Conservation (phyloP, 192 early-diverging fungal species). For the Dissophora globulifera region DNA sequence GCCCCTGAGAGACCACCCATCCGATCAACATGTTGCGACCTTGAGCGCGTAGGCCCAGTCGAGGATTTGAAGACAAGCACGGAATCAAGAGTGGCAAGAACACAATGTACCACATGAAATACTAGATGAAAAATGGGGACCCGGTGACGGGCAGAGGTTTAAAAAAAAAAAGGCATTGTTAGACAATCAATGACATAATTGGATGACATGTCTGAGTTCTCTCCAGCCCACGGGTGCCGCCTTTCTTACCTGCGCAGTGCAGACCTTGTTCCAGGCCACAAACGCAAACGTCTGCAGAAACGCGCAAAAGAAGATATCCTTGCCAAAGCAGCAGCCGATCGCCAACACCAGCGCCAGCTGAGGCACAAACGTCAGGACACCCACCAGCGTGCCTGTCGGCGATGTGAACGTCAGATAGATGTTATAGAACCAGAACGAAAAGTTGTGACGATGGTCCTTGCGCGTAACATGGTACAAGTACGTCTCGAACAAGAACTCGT, state of each 20-base stretch:
- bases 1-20: slow-evolving; percentile 63
- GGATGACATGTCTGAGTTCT: too few species aligned
- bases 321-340: slow-evolving; percentile 76
- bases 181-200: too few species aligned
- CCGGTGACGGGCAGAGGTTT: too few species aligned
- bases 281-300: slow-evolving; percentile 97
- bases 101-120: slow-evolving; percentile 99
- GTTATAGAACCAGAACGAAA: slow-evolving; percentile 95
- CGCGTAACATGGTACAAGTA: slow-evolving; percentile 95
- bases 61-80: slow-evolving; percentile 36
- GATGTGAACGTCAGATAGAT: slow-evolving; percentile 84
- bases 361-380: slow-evolving; percentile 85
- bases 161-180: too few species aligned
- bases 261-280: slow-evolving; percentile 97
- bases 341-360: slow-evolving; percentile 75
- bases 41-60: slow-evolving; percentile 16
- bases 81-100: slow-evolving; percentile 89
- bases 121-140: too few species aligned
- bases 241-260: slow-evolving; percentile 91
- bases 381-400: slow-evolving; percentile 59
- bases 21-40: slow-evolving; percentile 36
- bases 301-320: slow-evolving; percentile 87
- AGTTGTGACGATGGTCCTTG: slow-evolving; percentile 99
- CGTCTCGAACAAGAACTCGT: slow-evolving; percentile 89
- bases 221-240: too few species aligned